Evolutionary conservation across 2,329 filamentous ascomycete species (phyloP).

Genomic region (Colletotrichum noveboracense): DNA sequence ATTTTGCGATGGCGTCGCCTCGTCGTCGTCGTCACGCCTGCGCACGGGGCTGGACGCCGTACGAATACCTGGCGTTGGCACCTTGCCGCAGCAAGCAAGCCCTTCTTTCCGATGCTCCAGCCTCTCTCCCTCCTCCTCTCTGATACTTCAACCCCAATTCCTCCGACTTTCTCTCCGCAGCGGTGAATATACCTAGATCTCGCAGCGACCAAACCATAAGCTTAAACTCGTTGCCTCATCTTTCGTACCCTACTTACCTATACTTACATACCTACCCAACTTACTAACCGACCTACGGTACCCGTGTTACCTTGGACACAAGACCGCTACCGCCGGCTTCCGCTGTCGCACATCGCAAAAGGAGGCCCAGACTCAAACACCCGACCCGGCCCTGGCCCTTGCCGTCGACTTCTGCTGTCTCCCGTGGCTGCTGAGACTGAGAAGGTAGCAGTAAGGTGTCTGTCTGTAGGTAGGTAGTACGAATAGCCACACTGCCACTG

Average conservation of each 20-base stretch:
- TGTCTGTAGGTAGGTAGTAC: background rate
- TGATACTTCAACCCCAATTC: background rate
- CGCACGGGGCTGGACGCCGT: background rate
- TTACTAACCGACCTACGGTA: background rate
- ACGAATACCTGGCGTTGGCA: background rate
- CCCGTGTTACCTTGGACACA: background rate
- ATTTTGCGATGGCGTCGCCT: background rate
- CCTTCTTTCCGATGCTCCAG: background rate
- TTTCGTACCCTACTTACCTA: background rate
- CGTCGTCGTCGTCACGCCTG: constrained; percentile 11
- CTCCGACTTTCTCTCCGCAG: background rate
- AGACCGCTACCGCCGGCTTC: background rate
- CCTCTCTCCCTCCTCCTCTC: background rate
- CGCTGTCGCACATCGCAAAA: background rate
- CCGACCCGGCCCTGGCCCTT: background rate
- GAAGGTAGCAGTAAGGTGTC: background rate
- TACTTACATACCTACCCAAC: background rate
- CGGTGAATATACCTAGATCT: background rate
- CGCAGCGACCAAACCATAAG: background rate
- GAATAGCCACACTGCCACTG: background rate
- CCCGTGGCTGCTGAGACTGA: background rate
- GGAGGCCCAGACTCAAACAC: background rate
- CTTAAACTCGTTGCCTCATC: background rate
- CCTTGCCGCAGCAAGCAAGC: background rate
- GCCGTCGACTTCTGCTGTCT: background rate